Base-by-base conservation (phyloP, 164 flowering plant genomes). In the Cinnamomum micranthum region DNA sequence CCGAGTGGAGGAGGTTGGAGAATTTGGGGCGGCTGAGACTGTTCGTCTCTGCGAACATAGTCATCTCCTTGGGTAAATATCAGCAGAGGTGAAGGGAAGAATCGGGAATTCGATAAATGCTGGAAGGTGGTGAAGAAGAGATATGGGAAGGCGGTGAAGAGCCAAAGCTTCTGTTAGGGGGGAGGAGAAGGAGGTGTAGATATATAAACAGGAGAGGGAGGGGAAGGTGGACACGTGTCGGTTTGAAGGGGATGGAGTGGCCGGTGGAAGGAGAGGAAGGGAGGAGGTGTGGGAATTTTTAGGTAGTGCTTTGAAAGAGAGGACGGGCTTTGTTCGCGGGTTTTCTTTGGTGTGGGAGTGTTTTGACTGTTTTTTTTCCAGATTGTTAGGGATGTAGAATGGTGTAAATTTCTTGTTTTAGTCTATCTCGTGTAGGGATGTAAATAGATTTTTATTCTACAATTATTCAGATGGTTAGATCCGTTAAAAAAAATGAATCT, bases 1-100 rank as follows among this genome's bases (percentile, higher is more conserved):
- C 86, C 2, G 87, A 75, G 10, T 77, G 73, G 14, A 81, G 70
- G n/a, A 83, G 41, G 73, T 73, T 70, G 1, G 79, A 76, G 47
- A 2, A 69, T 22, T 47, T 69, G 25, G 71, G 71, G 24, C 71
- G 25, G 15, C 55, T n/a, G 24, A 41, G 17, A 25, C 71, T 41
- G 71, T 47, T 47, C 17, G 31, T 41, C 35, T 69, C 71, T 10
- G 27, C 55, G 55, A 69, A 69, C 71, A 69, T 47, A 1, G 71
- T 69, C 69, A 67, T 67, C n/a, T 27, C 13, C 13, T 17, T 55
- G n/a, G 2, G 17, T 0, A 55, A 55, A 13, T 14, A 55, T 20
- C 60, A 13, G 60, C 60, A 55, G n/a, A n/a, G 22, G 64, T 19
- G 35, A 67, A 23, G 50, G 71, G 50, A 2, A 2, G 51, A 69